Evolutionary conservation across 208 protist genomes (phyloP).

Genomic region (Wallacemonas collosoma): DNA sequence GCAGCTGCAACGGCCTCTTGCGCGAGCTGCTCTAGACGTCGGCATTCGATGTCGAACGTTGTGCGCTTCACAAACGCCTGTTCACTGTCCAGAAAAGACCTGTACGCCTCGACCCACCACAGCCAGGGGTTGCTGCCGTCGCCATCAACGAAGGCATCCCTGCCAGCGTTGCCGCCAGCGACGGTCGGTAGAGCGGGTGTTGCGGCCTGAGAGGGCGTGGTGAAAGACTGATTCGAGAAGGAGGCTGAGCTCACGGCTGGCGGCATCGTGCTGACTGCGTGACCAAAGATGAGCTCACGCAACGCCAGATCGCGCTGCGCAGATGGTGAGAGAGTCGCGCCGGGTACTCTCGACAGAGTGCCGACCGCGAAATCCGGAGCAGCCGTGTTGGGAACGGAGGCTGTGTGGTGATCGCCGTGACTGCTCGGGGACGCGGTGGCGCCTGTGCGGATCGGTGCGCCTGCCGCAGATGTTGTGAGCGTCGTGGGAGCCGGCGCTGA

Average conservation of each 20-base stretch:
- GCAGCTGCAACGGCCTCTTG: constrained; percentile 17
- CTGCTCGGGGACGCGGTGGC: not conserved
- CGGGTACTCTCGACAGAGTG: not conserved
- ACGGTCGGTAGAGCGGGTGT: not conserved
- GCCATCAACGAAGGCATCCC: not conserved
- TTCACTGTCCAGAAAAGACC: constrained; percentile 73
- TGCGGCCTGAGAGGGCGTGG: not conserved
- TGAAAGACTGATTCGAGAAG: not conserved
- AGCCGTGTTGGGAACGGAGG: not conserved
- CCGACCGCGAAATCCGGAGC: not conserved
- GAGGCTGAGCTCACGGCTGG: not conserved
- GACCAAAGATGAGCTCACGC: constrained; percentile 3
- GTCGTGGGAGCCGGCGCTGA: not conserved
- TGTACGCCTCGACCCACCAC: constrained; percentile 78
- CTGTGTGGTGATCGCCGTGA: not conserved
- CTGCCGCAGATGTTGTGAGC: not conserved
- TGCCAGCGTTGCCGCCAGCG: not conserved
- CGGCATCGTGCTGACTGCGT: not conserved
- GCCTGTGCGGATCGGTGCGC: not conserved
- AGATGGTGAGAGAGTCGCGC: constrained; percentile 4
- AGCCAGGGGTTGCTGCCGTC: constrained; percentile 43
- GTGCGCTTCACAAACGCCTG: constrained; percentile 76
- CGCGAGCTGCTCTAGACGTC: constrained; percentile 32
- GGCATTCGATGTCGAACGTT: constrained; percentile 75
- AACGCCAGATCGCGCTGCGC: constrained; percentile 1